Evolutionary conservation across 306 rosid genomes (phyloP), one percentile per base, ranked within the genome.

Genomic region (Glycine tomentella): DNA sequence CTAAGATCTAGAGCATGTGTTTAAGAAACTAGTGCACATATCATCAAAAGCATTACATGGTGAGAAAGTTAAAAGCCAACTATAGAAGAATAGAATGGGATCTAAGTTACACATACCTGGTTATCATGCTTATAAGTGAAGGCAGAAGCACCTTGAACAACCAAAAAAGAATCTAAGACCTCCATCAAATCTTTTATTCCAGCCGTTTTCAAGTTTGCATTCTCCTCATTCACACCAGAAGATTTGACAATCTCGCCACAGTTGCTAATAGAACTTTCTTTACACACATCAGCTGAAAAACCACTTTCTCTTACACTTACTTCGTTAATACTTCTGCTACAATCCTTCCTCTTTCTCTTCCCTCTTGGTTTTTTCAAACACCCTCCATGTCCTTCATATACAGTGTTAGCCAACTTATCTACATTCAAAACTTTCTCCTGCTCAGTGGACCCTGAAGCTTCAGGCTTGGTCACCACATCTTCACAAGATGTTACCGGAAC

Each of bases 291-390:
- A 25, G 55, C 72, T 45, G 92, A 83, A 69, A 85, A 56, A 20
- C 83, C 84, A 80, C 88, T 89, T 65, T 90, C 98, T 79, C 83
- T 91, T 59, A 74, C 87, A 58, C 89, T 86, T 13, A 69, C 80
- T 75, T 90, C 91, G 73, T 82, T 86, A 3, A 76, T 72, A 75
- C 73, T 84, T 75, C 58, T 70, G 61, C 81, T 78, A 62, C 90
- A 90, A 57, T 85, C 89, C 85, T 89, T 92, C 81, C 95, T 92
- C 90, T 92, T 94, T 79, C 98, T 88, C 84, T 77, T 87, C 72
- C 97, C 95, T 80, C 95, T 88, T 57, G 84, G 82, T 79, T 85
- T 90, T 85, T 76, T 89, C 16, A 84, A 38, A 62, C 81, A 81
- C 25, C 81, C 85, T 64, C 75, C 85, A 38, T 56, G 87, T 58